Percentiles rank a stretch among this genome's conserved stretches.
These are phyloP conservation scores for Colletotrichum aenigma DNA, from an alignment of 2,329 filamentous ascomycete genomes.

Conservation along the genomic window DNA sequence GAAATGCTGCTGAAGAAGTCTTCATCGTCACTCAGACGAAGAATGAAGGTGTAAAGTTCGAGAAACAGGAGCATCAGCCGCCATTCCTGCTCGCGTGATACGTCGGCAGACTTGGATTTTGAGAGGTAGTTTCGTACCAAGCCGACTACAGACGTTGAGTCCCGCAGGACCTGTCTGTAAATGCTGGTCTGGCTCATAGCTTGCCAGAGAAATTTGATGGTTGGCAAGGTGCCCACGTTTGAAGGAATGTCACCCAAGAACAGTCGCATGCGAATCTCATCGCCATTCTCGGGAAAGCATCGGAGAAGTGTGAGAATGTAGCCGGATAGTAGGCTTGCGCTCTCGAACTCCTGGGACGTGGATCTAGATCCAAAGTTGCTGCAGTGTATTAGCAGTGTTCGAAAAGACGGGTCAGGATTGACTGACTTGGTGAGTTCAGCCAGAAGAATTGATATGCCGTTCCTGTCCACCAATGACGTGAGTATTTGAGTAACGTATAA, in stretches of 20 bases:
- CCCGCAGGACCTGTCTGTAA: conserved; percentile 16
- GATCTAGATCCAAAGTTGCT: conserved; percentile 24
- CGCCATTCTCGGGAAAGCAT: conserved; percentile 80
- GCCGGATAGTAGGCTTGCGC: conserved; percentile 71
- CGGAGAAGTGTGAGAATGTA: conserved; percentile 86
- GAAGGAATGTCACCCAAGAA: conserved; percentile 74
- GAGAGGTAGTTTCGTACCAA: conserved; percentile 30
- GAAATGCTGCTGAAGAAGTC: conserved; percentile 78
- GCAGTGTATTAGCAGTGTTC: background rate
- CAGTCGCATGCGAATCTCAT: conserved; percentile 94
- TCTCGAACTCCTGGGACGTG: conserved; percentile 32
- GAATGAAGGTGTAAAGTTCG: conserved; percentile 90
- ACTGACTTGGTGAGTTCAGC: conserved; percentile 21
- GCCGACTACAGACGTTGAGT: conserved; percentile 22
- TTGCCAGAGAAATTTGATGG: conserved; percentile 86
- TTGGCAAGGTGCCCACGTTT: conserved; percentile 54
- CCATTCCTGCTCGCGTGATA: conserved; percentile 73
- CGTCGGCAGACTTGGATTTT: conserved; percentile 23
- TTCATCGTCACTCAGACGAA: conserved; percentile 94
- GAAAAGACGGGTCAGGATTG: too few species aligned
- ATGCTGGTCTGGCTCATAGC: conserved; percentile 48
- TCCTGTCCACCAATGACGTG: conserved; percentile 73
- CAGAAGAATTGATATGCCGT: conserved; percentile 71
- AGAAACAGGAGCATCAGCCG: conserved; percentile 87
- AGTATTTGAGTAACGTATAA: conserved; percentile 70